These are phyloP conservation scores for Globisporangium nagaii DNA, from an alignment of 352 stramenopile genomes.

Conservation along the genomic window DNA sequence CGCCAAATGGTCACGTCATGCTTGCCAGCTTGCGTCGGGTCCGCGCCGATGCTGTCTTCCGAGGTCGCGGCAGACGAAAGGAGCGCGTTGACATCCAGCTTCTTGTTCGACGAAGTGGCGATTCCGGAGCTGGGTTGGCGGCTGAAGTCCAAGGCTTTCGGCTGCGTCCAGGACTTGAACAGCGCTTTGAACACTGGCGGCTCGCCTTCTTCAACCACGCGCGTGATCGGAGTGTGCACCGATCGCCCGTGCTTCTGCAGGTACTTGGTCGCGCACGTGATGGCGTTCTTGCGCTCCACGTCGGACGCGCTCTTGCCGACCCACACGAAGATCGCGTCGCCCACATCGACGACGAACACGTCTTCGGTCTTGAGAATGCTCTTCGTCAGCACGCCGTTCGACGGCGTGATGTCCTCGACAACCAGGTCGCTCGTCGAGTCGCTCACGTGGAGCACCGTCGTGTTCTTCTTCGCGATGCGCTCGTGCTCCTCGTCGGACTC, in stretches of 20 bases:
- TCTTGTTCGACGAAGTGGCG: conserved; percentile 38
- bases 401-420: conserved; percentile 57
- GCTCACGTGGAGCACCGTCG: conserved; percentile 72
- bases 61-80: conserved; percentile 28
- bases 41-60: conserved; percentile 73
- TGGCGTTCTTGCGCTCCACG: conserved; percentile 84
- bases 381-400: conserved; percentile 71
- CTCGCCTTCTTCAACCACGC: conserved; percentile 82
- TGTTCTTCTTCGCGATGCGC: conserved; percentile 49
- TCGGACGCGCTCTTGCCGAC: conserved; percentile 82
- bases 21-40: conserved; percentile 58
- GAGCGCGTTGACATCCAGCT: conserved; percentile 56
- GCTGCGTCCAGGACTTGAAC: conserved; percentile 75
- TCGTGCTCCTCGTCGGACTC: conserved; percentile 65
- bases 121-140: conserved; percentile 41
- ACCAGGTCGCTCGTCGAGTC: conserved; percentile 55
- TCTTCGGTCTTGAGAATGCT: conserved; percentile 79
- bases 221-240: conserved; percentile 69
- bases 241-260: conserved; percentile 51
- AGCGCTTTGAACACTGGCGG: conserved; percentile 81
- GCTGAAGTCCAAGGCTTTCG: conserved; percentile 63
- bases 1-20: conserved; percentile 87
- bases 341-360: conserved; percentile 91
- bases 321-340: conserved; percentile 89
- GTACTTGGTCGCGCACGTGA: conserved; percentile 84